Evolutionary conservation across 139 green algal genomes (phyloP).

Genomic region (Tetradesmus lagerheimii): DNA sequence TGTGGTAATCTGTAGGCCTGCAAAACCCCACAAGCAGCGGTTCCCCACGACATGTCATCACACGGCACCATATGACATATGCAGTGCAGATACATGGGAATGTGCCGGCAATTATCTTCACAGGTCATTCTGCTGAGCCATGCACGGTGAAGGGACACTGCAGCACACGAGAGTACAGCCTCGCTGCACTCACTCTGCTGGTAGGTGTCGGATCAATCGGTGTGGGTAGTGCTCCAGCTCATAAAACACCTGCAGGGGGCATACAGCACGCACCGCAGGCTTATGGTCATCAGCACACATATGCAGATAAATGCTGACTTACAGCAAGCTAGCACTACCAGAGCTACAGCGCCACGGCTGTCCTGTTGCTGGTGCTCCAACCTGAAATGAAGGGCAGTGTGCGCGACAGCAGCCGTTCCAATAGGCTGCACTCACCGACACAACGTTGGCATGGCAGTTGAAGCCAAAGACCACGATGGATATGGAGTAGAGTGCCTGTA

Average conservation of each 20-base stretch:
- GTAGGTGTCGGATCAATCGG: conserved; percentile 25
- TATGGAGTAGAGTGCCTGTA: conserved; percentile 68
- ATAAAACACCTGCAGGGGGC: conserved; percentile 39
- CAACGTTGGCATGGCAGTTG: conserved; percentile 78
- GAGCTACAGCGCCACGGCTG: not conserved
- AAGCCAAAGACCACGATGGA: conserved; percentile 86
- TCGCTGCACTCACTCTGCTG: not conserved
- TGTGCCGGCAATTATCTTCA: no score
- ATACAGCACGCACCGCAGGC: not conserved
- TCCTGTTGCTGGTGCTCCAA: no score
- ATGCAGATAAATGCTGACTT: not conserved
- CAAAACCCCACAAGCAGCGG: not conserved
- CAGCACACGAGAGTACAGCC: no score
- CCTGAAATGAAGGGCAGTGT: no score
- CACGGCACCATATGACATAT: not conserved
- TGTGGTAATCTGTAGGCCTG: conserved; percentile 34
- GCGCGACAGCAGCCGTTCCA: not conserved
- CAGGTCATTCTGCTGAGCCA: no score
- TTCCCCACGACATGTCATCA: not conserved
- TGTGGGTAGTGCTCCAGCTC: conserved; percentile 49
- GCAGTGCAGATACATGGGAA: no score
- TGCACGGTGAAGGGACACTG: no score
- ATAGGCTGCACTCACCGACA: conserved; percentile 34
- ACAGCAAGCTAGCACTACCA: not conserved
- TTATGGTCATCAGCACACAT: conserved; percentile 42